Conservation (phyloP, 345 rosid genomes). For the Aurinia saxatilis region DNA sequence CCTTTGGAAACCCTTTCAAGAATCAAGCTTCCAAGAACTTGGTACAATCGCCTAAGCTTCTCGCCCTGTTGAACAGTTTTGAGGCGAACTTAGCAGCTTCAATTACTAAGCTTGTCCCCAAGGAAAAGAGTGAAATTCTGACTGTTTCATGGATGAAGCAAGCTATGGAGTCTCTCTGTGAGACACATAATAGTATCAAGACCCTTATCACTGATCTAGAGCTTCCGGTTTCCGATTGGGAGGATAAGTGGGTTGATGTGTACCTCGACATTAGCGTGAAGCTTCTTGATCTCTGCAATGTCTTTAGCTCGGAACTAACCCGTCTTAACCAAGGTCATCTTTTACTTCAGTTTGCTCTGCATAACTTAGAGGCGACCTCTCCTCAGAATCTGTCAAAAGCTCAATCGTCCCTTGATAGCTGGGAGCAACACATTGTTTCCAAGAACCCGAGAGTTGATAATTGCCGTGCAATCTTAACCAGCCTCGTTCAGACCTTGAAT, state of each 20-base stretch:
- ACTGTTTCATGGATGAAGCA: conserved; percentile 33
- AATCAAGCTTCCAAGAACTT: conserved; percentile 27
- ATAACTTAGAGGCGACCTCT: conserved; percentile 14
- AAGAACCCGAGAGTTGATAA: conserved; percentile 25
- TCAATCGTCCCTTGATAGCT: conserved; percentile 19
- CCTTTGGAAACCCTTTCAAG: conserved; percentile 32
- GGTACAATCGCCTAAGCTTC: conserved; percentile 14
- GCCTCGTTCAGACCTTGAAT: conserved; percentile 25
- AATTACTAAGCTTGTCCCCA: conserved; percentile 21
- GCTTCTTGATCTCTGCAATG: conserved; percentile 33
- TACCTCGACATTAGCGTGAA: conserved; percentile 29
- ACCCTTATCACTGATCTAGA: conserved; percentile 25
- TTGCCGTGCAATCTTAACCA: conserved; percentile 20
- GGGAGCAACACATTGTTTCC: conserved; percentile 24
- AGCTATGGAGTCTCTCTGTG: conserved; percentile 26
- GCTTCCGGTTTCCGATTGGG: conserved; percentile 34
- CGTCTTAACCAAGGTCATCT: conserved; percentile 35
- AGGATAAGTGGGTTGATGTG: conserved; percentile 31
- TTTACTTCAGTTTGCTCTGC: conserved; percentile 28
- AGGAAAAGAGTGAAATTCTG: conserved; percentile 18
- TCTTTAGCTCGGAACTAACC: conserved; percentile 26
- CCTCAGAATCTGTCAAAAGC: conserved; percentile 25
- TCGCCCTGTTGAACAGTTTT: conserved; percentile 17
- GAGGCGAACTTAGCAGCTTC: conserved; percentile 24
- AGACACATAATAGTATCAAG: conserved; percentile 24